Conservation (phyloP, 1,139 yeast genomes). For the Pneumocystis canis region DNA sequence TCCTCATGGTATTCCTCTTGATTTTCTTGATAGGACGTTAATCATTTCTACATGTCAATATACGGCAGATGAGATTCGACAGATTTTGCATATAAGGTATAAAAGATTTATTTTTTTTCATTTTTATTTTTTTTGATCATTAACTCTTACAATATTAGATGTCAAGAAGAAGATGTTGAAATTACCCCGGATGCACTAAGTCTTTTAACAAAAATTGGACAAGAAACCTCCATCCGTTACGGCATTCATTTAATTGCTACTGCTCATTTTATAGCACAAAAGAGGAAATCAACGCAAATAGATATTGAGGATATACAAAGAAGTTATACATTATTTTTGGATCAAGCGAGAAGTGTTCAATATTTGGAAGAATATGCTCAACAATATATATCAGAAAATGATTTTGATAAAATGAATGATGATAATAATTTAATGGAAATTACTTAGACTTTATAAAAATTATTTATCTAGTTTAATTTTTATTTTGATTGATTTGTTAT, state of each 20-base stretch:
- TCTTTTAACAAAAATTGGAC: constrained; percentile 78
- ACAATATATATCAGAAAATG: constrained; percentile 60
- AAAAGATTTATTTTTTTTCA: background rate
- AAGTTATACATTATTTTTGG: constrained; percentile 74
- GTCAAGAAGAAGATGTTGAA: constrained; percentile 94
- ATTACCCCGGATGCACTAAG: constrained; percentile 72
- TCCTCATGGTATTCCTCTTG: constrained; percentile 93
- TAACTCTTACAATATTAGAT: constrained; percentile 28
- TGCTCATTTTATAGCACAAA: constrained; percentile 67
- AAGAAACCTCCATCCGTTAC: constrained; percentile 83
- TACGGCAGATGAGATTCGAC: constrained; percentile 64
- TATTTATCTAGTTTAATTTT: background rate
- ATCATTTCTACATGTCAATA: constrained; percentile 77
- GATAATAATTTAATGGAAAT: background rate
- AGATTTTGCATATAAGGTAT: constrained; percentile 55
- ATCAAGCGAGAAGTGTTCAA: constrained; percentile 73
- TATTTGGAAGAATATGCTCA: constrained; percentile 53
- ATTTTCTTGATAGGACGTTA: constrained; percentile 82
- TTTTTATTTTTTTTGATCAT: background rate
- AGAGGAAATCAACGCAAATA: constrained; percentile 57
- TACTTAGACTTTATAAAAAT: background rate
- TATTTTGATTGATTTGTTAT: background rate
- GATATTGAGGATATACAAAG: constrained; percentile 79
- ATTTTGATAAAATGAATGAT: constrained; percentile 1
- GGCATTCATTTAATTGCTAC: constrained; percentile 85